These are phyloP conservation scores for Botrytis sinoallii DNA, from an alignment of 2,329 filamentous ascomycete genomes.

Conservation along the genomic window DNA sequence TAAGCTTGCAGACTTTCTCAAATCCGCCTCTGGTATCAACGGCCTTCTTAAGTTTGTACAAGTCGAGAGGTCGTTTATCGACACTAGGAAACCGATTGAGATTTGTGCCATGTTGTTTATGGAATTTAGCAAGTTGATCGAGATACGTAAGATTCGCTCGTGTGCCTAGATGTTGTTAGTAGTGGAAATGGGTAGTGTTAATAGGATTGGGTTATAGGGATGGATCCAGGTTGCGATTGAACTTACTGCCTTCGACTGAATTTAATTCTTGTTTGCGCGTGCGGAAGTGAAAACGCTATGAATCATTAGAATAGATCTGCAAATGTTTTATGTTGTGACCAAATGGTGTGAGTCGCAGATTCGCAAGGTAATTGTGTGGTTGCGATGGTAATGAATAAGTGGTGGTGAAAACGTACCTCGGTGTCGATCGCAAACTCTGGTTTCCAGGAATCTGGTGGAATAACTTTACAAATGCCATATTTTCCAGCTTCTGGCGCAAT, in stretches of 20 bases:
- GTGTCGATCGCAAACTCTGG: constrained; percentile 95
- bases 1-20: constrained; percentile 92
- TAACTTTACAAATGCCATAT: constrained; percentile 92
- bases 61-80: constrained; percentile 92
- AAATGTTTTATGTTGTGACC: background rate
- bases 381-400: background rate
- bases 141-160: constrained; percentile 94
- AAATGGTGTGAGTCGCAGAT: background rate
- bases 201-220: background rate
- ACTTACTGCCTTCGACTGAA: constrained; percentile 92
- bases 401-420: constrained; percentile 58
- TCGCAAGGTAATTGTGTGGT: background rate
- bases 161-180: constrained; percentile 59
- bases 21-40: constrained; percentile 94
- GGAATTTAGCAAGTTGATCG: constrained; percentile 91
- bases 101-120: constrained; percentile 93
- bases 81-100: constrained; percentile 93
- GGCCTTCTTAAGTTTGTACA: constrained; percentile 95
- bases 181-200: background rate
- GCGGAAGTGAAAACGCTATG: constrained; percentile 90
- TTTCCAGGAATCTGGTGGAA: constrained; percentile 91
- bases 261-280: constrained; percentile 96
- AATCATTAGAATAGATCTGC: constrained; percentile 30
- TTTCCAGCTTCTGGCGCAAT: constrained; percentile 81
- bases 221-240: constrained; percentile 12